Evolutionary conservation across 768 basidiomycete genomes (phyloP), one percentile per base, ranked within the genome.

Genomic region (Sistotremastrum suecicum): DNA sequence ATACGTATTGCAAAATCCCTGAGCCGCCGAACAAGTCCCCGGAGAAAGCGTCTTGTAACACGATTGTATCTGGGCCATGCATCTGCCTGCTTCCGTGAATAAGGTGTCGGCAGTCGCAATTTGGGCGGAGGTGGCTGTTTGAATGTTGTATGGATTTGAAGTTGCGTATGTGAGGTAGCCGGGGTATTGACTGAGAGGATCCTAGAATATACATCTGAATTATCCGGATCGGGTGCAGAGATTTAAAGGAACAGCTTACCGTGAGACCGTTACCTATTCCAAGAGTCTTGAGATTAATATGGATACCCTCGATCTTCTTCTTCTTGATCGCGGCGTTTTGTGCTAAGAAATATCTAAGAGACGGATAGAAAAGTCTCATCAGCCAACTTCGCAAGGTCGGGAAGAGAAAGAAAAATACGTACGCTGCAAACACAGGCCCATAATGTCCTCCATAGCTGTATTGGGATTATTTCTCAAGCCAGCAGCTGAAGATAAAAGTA

Each of bases 261-360:
- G 76, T 78, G 20, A 79, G 58, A 7, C 77, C 77, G 53, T 81
- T 67, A 11, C 79, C 78, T 12, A 81, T 64, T 10, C 75, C 79
- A n/a, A 79, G 67, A 29, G 69, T 63, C 56, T 76, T 70, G n/a
- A 81, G 66, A 50, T 79, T 78, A 41, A 81, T 65, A 3, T 58
- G 61, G 4, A 71, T 47, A 3, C 76, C 78, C 3, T 58, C 51
- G 3, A 72, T 51, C 0, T 56, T 64, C 6, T 71, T 72, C 4
- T 62, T 60, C 3, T 65, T 63, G 42, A 81, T 78, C 6, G 67
- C 75, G 30, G 67, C 62, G 47, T 81, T n/a, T n/a, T n/a, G n/a
- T n/a, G n/a, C n/a, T n/a, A n/a, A n/a, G n/a, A n/a, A n/a, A n/a
- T n/a, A n/a, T n/a, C n/a, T n/a, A n/a, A n/a, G n/a, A n/a, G n/a